A percentile compares a stretch with the other conserved stretches of the same genome.
phyloP scores from a whole-genome alignment of 495 filamentous ascomycete genomes.

The Trichoderma virens region DNA sequence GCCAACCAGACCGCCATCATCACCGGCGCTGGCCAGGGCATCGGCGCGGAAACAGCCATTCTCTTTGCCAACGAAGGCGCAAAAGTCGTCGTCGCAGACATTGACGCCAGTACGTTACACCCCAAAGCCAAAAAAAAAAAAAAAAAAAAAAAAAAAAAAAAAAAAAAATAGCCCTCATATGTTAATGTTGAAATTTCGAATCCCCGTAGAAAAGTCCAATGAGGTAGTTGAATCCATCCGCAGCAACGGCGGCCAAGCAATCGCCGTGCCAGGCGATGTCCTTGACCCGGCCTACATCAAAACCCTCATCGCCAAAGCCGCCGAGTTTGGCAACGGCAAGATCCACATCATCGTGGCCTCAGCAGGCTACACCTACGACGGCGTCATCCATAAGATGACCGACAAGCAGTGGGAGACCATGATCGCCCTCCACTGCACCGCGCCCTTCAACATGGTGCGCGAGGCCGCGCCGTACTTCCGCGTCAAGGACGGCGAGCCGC shows the following conservation, averaged over 20 bases:
- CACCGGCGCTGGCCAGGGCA: constrained; percentile 82
- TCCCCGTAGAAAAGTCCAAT: constrained; percentile 46
- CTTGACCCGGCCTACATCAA: constrained; percentile 58
- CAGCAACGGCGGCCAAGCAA: constrained; percentile 51
- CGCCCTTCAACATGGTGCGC: constrained; percentile 73
- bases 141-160: constrained; percentile 11
- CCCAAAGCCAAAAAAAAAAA: too few relatives aligned
- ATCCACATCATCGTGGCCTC: constrained; percentile 87
- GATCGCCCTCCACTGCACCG: constrained; percentile 68
- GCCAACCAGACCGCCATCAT: constrained; percentile 78
- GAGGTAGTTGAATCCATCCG: constrained; percentile 59
- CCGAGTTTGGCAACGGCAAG: constrained; percentile 75
- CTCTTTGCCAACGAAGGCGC: constrained; percentile 82
- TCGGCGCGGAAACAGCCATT: constrained; percentile 73
- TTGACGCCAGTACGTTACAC: constrained; percentile 59
- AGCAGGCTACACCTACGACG: constrained; percentile 84
- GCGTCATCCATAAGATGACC: constrained; percentile 85
- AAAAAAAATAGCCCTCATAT: neutral
- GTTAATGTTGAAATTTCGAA: neutral
- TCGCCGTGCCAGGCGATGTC: constrained; percentile 67
- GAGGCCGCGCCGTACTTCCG: constrained; percentile 79
- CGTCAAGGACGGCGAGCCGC: constrained; percentile 70
- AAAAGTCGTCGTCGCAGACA: constrained; percentile 73
- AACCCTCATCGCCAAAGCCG: constrained; percentile 61
- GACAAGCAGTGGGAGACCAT: constrained; percentile 91